A percentile compares a stretch with the other conserved stretches of the same genome.
phyloP scores from a whole-genome alignment of 768 basidiomycete species.

The Rhodotorula graminis region DNA sequence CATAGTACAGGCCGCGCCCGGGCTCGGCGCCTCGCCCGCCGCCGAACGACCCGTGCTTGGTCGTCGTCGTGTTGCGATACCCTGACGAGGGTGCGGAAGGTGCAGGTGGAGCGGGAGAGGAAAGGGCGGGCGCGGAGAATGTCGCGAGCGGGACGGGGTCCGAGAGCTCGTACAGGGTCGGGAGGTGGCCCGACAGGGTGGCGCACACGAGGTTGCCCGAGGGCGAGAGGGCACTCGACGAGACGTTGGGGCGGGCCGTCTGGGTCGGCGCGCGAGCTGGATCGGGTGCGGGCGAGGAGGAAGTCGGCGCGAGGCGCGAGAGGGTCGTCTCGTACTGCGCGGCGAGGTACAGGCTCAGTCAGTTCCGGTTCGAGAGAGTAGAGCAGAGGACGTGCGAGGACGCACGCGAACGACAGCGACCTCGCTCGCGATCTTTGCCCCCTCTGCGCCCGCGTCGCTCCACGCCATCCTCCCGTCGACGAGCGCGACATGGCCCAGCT shows the following conservation, averaged over 20 bases:
- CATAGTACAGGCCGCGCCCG: slow-evolving; percentile 59
- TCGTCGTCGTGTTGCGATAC: slow-evolving; percentile 32
- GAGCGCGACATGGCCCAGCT: slow-evolving; percentile 5
- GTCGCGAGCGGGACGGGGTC: slow-evolving; percentile 56
- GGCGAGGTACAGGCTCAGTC: neutral
- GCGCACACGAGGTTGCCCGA: slow-evolving; percentile 48
- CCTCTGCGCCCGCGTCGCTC: neutral
- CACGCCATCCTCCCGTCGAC: slow-evolving; percentile 31
- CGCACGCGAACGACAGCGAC: slow-evolving; percentile 9
- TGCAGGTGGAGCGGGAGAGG: no score
- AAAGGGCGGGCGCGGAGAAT: slow-evolving; percentile 51
- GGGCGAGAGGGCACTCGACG: slow-evolving; percentile 51
- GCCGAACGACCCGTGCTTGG: slow-evolving; percentile 71
- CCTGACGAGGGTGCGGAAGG: neutral
- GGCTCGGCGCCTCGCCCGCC: slow-evolving; percentile 43
- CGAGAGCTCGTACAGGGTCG: slow-evolving; percentile 58
- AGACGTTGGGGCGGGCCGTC: neutral
- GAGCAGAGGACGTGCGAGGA: no score
- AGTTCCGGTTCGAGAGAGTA: neutral
- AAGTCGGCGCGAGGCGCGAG: neutral
- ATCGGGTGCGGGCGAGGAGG: no score
- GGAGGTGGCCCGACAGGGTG: slow-evolving; percentile 57
- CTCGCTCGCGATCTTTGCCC: neutral
- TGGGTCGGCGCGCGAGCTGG: neutral
- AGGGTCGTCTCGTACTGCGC: neutral